Evolutionary conservation across 306 rosid genomes (phyloP).

Genomic region (Alnus rubra): DNA sequence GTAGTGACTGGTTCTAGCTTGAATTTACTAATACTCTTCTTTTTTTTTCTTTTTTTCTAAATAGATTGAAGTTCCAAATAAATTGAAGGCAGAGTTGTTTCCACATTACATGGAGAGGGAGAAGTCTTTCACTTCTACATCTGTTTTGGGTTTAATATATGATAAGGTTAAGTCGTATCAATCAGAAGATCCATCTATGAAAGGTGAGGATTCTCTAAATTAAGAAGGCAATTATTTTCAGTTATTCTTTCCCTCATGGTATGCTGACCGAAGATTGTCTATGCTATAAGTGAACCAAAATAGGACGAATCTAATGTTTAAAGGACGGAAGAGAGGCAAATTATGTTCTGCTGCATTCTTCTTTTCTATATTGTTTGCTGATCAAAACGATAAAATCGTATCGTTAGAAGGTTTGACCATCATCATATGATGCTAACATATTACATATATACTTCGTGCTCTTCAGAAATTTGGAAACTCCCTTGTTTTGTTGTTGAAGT

Average conservation of each 20-base stretch:
- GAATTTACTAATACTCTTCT: neutral
- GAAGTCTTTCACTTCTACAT: conserved; percentile 48
- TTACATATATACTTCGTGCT: conserved; percentile 2
- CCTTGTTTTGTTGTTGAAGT: conserved; percentile 55
- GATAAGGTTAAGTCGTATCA: conserved; percentile 47
- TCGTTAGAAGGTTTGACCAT: neutral
- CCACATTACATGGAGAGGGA: conserved; percentile 74
- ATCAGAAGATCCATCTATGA: conserved; percentile 24
- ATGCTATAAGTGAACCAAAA: neutral
- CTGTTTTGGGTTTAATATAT: conserved; percentile 65
- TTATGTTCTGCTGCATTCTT: neutral
- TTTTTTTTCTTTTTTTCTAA: neutral
- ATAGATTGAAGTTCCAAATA: conserved; percentile 58
- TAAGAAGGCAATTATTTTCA: neutral
- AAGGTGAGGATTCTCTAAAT: conserved; percentile 38
- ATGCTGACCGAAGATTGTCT: neutral
- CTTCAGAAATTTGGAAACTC: conserved; percentile 53
- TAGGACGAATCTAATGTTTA: neutral
- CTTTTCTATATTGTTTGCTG: neutral
- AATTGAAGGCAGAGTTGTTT: conserved; percentile 37
- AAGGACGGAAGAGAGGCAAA: neutral
- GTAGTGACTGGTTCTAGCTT: neutral
- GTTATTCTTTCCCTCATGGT: neutral
- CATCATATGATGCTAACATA: neutral
- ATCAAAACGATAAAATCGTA: neutral